Percentiles rank a stretch among this genome's conserved stretches.
Conservation (phyloP, 805 yeast species). For the Yamadazyma philogaea region DNA sequence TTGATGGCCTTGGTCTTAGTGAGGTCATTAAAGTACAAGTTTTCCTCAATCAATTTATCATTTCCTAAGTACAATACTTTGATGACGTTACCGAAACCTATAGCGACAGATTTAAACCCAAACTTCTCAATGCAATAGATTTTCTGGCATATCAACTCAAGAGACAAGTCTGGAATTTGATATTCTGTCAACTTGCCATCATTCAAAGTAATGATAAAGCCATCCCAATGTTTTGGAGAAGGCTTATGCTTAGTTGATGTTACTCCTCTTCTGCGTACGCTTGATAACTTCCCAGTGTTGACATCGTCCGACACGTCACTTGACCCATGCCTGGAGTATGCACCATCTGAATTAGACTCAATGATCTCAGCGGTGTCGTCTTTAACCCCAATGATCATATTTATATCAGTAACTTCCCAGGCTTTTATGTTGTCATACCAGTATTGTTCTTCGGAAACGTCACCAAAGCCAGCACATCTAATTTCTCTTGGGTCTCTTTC, state of each 20-base stretch:
- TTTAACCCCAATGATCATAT: constrained; percentile 62
- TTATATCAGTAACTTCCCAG: constrained; percentile 78
- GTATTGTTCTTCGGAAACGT: constrained; percentile 65
- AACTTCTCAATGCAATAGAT: constrained; percentile 64
- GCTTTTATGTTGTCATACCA: constrained; percentile 66
- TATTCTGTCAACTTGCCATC: constrained; percentile 60
- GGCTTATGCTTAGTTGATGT: background rate
- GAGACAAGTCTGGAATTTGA: constrained; percentile 50
- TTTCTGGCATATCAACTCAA: constrained; percentile 46
- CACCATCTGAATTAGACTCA: constrained; percentile 3
- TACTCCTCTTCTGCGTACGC: background rate
- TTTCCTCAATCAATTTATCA: constrained; percentile 64
- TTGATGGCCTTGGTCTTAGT: constrained; percentile 27
- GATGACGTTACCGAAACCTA: constrained; percentile 70
- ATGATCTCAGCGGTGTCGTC: constrained; percentile 15
- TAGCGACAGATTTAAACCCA: constrained; percentile 75
- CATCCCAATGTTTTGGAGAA: constrained; percentile 55
- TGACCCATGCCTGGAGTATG: constrained; percentile 13
- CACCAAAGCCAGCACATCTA: constrained; percentile 81
- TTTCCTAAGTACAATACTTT: constrained; percentile 73
- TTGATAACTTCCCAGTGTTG: background rate
- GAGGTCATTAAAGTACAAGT: constrained; percentile 45
- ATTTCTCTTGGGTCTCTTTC: constrained; percentile 93
- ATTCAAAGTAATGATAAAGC: constrained; percentile 68
- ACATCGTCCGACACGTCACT: background rate